These are phyloP conservation scores for Magnusiomyces fungicola DNA, from an alignment of 1,139 yeast genomes.

Conservation along the genomic window DNA sequence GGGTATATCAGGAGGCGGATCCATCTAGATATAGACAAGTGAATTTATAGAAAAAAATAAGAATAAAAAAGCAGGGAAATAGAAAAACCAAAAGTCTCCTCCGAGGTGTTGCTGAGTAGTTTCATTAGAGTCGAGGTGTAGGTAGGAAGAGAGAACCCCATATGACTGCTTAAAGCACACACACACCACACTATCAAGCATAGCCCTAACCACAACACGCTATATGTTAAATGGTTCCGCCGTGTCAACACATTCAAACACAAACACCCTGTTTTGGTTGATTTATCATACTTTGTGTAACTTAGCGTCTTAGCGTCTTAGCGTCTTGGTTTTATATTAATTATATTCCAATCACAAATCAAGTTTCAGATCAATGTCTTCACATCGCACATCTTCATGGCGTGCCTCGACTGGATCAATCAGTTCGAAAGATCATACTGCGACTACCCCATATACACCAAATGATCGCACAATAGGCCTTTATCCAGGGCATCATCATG, in stretches of 20 bases:
- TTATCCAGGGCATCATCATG: neutral
- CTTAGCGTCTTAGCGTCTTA: neutral
- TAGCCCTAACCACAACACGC: neutral
- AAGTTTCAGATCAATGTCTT: neutral
- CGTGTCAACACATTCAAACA: neutral
- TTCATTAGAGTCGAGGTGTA: neutral
- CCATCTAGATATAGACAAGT: neutral
- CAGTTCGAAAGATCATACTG: neutral
- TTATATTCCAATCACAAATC: too few species aligned
- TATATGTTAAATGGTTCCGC: neutral
- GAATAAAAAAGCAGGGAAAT: neutral
- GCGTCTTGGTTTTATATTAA: neutral
- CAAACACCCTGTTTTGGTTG: neutral
- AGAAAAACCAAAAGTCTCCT: neutral
- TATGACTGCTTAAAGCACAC: neutral
- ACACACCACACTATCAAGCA: neutral
- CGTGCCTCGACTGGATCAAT: neutral
- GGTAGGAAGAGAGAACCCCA: neutral
- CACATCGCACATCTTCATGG: neutral
- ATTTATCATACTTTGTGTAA: neutral
- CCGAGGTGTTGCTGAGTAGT: neutral
- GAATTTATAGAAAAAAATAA: neutral
- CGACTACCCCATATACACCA: conserved; percentile 6
- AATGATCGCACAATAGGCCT: neutral
- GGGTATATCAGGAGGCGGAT: neutral